Evolutionary conservation across 1,284 basidiomycete genomes (phyloP).

Genomic region (Cutaneotrichosporon cavernicola): DNA sequence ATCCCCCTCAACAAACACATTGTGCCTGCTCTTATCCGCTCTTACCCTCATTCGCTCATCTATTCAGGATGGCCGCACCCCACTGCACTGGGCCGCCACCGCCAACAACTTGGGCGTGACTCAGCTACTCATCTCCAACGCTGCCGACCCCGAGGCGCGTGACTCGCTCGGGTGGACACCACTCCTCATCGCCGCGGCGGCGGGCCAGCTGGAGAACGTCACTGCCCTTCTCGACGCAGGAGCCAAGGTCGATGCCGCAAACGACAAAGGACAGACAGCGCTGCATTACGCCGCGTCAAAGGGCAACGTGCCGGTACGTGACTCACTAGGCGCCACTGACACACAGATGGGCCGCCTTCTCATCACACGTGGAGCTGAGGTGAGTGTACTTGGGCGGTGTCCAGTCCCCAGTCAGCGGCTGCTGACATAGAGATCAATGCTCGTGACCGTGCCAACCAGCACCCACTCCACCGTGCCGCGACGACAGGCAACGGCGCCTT

Average conservation of each 20-base stretch:
- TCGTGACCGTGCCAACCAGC: slow-evolving; percentile 84
- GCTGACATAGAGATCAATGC: slow-evolving; percentile 70
- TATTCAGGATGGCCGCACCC: slow-evolving; percentile 76
- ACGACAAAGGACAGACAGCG: slow-evolving; percentile 82
- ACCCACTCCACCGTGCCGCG: slow-evolving; percentile 88
- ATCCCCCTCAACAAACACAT: neutral
- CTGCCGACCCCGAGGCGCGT: slow-evolving; percentile 64
- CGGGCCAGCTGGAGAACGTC: slow-evolving; percentile 71
- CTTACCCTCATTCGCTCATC: neutral
- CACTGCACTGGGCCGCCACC: slow-evolving; percentile 85
- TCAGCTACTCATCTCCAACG: slow-evolving; percentile 70
- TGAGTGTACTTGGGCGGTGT: slow-evolving; percentile 45
- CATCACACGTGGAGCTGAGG: slow-evolving; percentile 82
- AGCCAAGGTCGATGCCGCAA: slow-evolving; percentile 74
- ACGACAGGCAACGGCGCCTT: slow-evolving; percentile 88
- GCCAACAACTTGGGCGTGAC: slow-evolving; percentile 66
- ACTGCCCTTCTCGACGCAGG: slow-evolving; percentile 78
- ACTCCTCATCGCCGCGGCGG: slow-evolving; percentile 68
- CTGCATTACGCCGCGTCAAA: slow-evolving; percentile 96
- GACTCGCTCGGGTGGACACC: slow-evolving; percentile 82
- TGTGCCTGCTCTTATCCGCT: neutral
- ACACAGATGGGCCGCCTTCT: slow-evolving; percentile 78
- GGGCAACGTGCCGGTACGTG: slow-evolving; percentile 73
- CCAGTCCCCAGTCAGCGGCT: neutral
- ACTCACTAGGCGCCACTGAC: slow-evolving; percentile 24